A percentile compares a stretch with the other conserved stretches of the same genome.
phyloP scores from a whole-genome alignment of 73 alveolate species.

The Symbiodinium pilosum region DNA sequence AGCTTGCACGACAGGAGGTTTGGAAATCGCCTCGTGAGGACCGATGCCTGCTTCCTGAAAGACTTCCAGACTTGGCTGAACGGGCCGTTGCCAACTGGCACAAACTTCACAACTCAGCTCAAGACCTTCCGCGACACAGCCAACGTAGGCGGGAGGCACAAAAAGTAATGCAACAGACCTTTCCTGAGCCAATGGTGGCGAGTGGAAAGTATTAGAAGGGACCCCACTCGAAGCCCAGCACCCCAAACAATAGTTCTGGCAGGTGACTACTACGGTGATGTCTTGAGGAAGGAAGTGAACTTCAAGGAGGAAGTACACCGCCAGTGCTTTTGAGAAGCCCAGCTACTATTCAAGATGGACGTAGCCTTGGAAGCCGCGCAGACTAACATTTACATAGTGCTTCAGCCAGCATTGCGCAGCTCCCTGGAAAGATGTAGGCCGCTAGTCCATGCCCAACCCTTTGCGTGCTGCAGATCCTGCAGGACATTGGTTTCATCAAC shows the following conservation, averaged over 20 bases:
- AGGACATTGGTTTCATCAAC: conserved; percentile 88
- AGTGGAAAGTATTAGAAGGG: not conserved
- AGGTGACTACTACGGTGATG: conserved; percentile 66
- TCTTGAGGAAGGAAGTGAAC: conserved; percentile 21
- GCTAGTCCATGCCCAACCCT: no score
- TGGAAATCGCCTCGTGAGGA: conserved; percentile 16
- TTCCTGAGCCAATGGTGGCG: not conserved
- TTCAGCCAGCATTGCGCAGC: no score
- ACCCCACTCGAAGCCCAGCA: no score
- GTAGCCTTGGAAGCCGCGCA: no score
- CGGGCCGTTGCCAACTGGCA: conserved; percentile 52
- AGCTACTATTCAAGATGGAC: no score
- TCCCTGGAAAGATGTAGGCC: no score
- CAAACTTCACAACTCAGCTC: conserved; percentile 40
- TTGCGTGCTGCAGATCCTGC: no score
- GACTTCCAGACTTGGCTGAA: conserved; percentile 80
- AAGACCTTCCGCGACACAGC: conserved; percentile 48
- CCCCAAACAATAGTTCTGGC: not conserved
- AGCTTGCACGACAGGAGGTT: not conserved
- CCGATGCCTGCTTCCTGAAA: conserved; percentile 81
- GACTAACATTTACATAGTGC: no score
- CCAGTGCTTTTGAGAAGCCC: no score
- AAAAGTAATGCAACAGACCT: not conserved
- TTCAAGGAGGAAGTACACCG: not conserved
- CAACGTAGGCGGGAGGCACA: conserved; percentile 14